phyloP scores from a whole-genome alignment of 371 early-diverging fungal genomes.

The Parasitella parasitica region DNA sequence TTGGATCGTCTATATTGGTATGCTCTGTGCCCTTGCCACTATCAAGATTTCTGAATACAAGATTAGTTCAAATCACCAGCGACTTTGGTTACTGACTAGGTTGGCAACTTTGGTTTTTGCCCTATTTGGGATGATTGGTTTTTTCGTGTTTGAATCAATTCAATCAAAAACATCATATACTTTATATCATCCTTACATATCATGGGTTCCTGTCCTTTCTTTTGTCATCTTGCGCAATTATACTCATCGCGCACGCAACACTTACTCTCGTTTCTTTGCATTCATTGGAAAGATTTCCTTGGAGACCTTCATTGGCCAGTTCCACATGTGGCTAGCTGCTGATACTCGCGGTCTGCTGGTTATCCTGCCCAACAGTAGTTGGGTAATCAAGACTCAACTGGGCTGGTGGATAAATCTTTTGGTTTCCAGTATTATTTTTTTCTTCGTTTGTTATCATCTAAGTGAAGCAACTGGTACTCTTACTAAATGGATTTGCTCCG shows the following conservation, averaged over 20 bases:
- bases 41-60: conserved; percentile 49
- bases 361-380: conserved; percentile 30
- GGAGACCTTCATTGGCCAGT: conserved; percentile 80
- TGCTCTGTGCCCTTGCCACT: conserved; percentile 47
- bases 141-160: conserved; percentile 49
- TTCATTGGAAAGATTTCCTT: conserved; percentile 68
- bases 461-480: conserved; percentile 54
- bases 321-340: conserved; percentile 76
- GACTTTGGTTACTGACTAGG: conserved; percentile 38
- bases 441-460: conserved; percentile 54
- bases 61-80: conserved; percentile 17
- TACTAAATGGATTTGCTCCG: conserved; percentile 40
- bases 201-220: conserved; percentile 60
- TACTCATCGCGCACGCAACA: conserved; percentile 46
- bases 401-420: conserved; percentile 62
- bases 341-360: conserved; percentile 72
- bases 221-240: conserved; percentile 69
- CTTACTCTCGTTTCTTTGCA: conserved; percentile 53
- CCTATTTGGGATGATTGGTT: conserved; percentile 39
- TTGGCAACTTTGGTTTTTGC: conserved; percentile 28
- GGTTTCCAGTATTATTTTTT: conserved; percentile 52
- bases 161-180: conserved; percentile 56
- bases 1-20: conserved; percentile 63
- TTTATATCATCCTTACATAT: conserved; percentile 61
- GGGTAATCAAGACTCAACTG: conserved; percentile 23